Base-by-base conservation (phyloP, 2,329 filamentous ascomycete genomes). In the Leptographium procerum region DNA sequence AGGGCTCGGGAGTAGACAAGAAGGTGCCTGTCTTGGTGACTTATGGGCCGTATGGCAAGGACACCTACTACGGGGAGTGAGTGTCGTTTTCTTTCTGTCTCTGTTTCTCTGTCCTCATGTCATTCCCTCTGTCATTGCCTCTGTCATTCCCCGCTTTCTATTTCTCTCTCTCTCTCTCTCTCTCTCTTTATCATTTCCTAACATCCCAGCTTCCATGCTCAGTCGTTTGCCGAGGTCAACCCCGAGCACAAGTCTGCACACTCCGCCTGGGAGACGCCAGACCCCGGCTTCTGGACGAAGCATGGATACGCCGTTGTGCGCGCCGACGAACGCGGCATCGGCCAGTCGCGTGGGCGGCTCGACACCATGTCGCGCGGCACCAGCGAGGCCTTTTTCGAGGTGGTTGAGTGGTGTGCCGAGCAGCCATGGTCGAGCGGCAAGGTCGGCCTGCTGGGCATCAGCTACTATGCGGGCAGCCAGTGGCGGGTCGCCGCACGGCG, bases 11-110 rank as follows among this genome's bases (percentile, higher is more conserved):
- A 13, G 61, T 62, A 19, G 57, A 77, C 1, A 68, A 57, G 11
- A 67, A 62, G 48, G 75, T 75, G 26, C 86, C 86, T 0, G 85
- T 87, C 0, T 68, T 89, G 10, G 80, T 86, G 2, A 89, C 85
- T 0, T 89, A 89, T 62, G 86, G 86, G 0, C 86, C 86, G 0
- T 89, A 89, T 62, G 86, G 86, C 52, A 89, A 89, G 64, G 85
- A 89, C 64, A 86, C 88, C 40, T 79, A 76, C 24, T 88, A 88
- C 66, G 73, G 75, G 16, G 58, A 62, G 61, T 62, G 43, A 31
- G 61, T 52, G 6, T 2, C 14, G 26, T 8, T 24, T 9, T 2
- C 4, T 6, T 29, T 1, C 11, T 9, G 33, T 13, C 7, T 33
- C 5, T 16, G 11, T 8, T 6, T 34, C n/a, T 33, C n/a, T 13